Percentiles rank a stretch among this genome's conserved stretches.
Conservation (phyloP, 352 stramenopile species). For the Globisporangium megalacanthum region DNA sequence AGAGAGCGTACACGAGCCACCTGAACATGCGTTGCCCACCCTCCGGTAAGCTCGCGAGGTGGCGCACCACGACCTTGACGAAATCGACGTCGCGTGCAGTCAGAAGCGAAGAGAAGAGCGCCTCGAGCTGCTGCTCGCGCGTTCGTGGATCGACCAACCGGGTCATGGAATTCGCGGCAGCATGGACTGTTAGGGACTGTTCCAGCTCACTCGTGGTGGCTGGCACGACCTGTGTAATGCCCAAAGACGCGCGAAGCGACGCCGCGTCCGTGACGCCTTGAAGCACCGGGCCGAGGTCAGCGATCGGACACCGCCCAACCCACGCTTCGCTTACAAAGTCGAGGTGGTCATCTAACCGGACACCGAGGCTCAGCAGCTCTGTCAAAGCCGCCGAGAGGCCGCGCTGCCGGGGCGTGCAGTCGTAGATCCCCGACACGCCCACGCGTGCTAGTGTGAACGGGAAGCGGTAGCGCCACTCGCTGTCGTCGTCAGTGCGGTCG, state of each 20-base stretch:
- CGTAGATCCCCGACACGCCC: not conserved
- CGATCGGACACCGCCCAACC: not conserved
- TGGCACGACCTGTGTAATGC: not conserved
- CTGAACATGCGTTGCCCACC: not conserved
- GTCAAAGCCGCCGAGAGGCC: not conserved
- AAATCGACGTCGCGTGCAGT: not conserved
- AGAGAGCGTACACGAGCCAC: conserved; percentile 5
- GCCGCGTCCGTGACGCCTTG: not conserved
- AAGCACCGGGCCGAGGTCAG: not conserved
- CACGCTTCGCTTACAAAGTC: not conserved
- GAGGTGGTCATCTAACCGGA: not conserved
- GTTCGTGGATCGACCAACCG: not conserved
- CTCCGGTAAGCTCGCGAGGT: not conserved
- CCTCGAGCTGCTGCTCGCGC: not conserved
- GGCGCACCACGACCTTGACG: not conserved
- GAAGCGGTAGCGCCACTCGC: not conserved
- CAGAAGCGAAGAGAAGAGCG: not conserved
- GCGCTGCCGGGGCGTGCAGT: not conserved
- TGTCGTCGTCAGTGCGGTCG: not conserved
- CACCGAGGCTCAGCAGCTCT: not conserved
- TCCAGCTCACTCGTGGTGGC: too few species aligned
- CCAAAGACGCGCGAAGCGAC: not conserved
- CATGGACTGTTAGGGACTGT: too few species aligned
- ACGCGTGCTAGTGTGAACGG: not conserved
- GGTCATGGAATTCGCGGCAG: too few species aligned